Base-by-base conservation (phyloP, 2,329 filamentous ascomycete species). In the Fusarium anthophilum region DNA sequence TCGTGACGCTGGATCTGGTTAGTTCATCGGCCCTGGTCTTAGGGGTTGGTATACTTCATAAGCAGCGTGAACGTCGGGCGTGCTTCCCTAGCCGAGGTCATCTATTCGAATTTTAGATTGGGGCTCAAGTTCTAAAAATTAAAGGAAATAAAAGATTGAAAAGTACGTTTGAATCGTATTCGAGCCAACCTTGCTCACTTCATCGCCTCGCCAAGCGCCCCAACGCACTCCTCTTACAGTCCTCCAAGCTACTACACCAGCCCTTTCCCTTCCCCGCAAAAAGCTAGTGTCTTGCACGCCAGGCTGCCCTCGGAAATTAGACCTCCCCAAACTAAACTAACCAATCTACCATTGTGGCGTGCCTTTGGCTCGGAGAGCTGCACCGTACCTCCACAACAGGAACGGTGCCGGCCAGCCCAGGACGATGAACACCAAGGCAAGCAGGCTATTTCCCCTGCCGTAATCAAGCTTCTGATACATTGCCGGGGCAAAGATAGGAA, bases 241-340 rank as follows among this genome's bases (percentile, higher is more conserved):
- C 24, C 44, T 26, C 24, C 18, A 20, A 26, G 44, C 13, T 10
- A 22, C 13, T 3, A 3, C 20, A 3, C 3, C 45, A 28, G 45
- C 26, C 18, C 6, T 28, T 47, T 28, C 2, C 13, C 3, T 17
- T 15, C 1, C 13, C 20, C 9, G 26, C 9, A 28, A 48, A 12
- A 8, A 6, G 6, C 6, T 11, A 11, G 2, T 8, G 9, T 22
- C 4, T 28, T 17, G 6, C 20, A 48, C 20, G 12, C 4, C 3
- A 22, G 45, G 2, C 26, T 15, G 0, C 1, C 9, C 20, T 48
- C 26, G 26, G 45, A 28, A 22, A 22, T 8, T 22, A 11, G 18
- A 15, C 20, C 13, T 11, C 20, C 18, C 15, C n/a, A n/a, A n/a
- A n/a, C n/a, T n/a, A n/a, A n/a, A 8, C 4, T 6, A 30, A 11